A percentile compares a stretch with the other conserved stretches of the same genome.
Evolutionary conservation across 768 basidiomycete species (phyloP).

Genomic region (Mycena latifolia): DNA sequence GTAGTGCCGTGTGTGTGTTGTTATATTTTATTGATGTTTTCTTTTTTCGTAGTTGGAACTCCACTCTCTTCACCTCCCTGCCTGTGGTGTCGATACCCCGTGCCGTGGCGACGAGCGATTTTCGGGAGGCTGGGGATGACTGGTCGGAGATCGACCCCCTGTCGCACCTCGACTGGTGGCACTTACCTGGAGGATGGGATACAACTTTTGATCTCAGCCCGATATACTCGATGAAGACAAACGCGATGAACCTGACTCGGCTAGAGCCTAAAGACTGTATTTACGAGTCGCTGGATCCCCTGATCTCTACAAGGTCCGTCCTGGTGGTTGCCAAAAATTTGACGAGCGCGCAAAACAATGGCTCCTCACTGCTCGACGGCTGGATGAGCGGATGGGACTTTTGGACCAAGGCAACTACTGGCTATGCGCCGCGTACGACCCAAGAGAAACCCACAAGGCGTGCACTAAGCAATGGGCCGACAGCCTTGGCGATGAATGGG

Average conservation of each 20-base stretch:
- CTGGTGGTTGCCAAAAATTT: slow-evolving; percentile 1
- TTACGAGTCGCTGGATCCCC: neutral
- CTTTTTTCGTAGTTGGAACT: neutral
- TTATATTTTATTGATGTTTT: neutral
- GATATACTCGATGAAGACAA: slow-evolving; percentile 2
- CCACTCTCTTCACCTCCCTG: slow-evolving; percentile 1
- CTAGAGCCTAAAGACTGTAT: slow-evolving; percentile 1
- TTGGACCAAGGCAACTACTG: neutral
- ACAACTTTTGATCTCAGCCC: slow-evolving; percentile 3
- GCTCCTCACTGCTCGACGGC: neutral
- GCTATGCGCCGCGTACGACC: neutral
- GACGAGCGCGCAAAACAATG: slow-evolving; percentile 4
- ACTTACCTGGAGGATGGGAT: neutral
- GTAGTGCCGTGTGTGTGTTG: neutral
- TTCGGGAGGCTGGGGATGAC: neutral
- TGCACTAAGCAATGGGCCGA: slow-evolving; percentile 1
- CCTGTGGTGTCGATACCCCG: slow-evolving; percentile 1
- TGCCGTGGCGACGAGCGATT: neutral
- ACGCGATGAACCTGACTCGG: neutral
- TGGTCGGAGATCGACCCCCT: slow-evolving; percentile 1
- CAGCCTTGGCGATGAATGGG: slow-evolving; percentile 1
- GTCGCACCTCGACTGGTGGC: neutral
- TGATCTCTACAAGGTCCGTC: neutral
- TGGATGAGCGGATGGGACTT: neutral
- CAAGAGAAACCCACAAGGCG: neutral